Percentiles rank a stretch among this genome's conserved stretches.
phyloP scores from a whole-genome alignment of 2,329 filamentous ascomycete genomes.

The Sporothrix humicola region DNA sequence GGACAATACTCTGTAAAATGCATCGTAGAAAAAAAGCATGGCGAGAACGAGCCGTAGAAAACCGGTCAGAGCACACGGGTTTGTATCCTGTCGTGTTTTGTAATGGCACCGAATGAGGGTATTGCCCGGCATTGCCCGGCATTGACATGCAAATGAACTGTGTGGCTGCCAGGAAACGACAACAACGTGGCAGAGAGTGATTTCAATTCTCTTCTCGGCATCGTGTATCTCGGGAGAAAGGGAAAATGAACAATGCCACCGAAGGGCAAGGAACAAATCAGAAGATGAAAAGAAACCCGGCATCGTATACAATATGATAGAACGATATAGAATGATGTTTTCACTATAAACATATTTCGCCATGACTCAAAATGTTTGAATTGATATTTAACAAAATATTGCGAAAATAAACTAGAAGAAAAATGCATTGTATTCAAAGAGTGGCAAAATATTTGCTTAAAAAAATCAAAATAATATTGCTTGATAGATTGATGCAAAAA shows the following conservation, averaged over 20 bases:
- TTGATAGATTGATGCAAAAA: not conserved
- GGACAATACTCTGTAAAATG: not conserved
- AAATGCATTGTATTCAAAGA: not conserved
- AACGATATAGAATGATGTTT: not conserved
- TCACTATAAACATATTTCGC: too few species aligned
- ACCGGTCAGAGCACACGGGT: conserved; percentile 2
- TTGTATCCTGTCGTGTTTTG: not conserved
- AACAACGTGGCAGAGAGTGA: not conserved
- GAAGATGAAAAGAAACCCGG: not conserved
- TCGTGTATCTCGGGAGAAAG: not conserved
- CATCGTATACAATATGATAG: not conserved
- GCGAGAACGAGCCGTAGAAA: not conserved
- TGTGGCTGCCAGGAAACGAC: not conserved
- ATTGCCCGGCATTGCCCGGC: conserved; percentile 6
- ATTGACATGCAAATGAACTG: conserved; percentile 21
- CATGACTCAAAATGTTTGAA: too few species aligned
- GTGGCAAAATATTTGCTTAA: not conserved
- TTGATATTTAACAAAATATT: not conserved
- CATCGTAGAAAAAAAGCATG: not conserved
- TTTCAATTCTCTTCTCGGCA: not conserved
- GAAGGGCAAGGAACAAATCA: not conserved
- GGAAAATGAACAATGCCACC: not conserved
- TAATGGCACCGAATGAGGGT: not conserved
- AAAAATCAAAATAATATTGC: not conserved
- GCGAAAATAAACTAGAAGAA: not conserved